Percentiles rank a stretch among this genome's conserved stretches.
Evolutionary conservation across 164 flowering plant species (phyloP).

Genomic region (Cinnamomum micranthum): DNA sequence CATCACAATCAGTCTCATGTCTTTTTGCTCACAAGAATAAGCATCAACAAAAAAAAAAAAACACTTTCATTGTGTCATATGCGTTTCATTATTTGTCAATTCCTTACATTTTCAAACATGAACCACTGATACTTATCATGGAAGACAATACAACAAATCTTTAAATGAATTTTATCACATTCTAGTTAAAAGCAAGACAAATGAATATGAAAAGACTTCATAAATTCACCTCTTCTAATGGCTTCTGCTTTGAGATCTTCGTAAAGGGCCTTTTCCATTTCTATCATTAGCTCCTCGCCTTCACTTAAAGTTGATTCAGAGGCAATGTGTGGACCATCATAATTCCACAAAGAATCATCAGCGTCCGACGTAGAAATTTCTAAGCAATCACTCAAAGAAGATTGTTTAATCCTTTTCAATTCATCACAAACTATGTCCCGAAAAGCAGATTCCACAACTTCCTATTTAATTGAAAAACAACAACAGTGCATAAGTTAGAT

Average conservation of each 20-base stretch:
- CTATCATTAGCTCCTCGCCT: constrained; percentile 70
- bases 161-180: not conserved
- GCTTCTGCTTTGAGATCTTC: constrained; percentile 50
- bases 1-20: too few species aligned
- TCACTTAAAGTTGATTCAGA: constrained; percentile 39
- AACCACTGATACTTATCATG: not conserved
- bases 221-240: constrained; percentile 34
- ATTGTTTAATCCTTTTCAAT: constrained; percentile 44
- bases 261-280: constrained; percentile 82
- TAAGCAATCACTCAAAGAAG: constrained; percentile 16
- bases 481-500: not conserved
- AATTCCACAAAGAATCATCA: constrained; percentile 71
- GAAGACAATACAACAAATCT: not conserved
- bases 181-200: not conserved
- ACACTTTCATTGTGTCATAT: too few species aligned
- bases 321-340: constrained; percentile 51
- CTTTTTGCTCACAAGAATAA: too few species aligned
- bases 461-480: constrained; percentile 31
- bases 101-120: not conserved
- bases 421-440: constrained; percentile 77
- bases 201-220: not conserved
- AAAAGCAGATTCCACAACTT: constrained; percentile 46
- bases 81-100: too few species aligned
- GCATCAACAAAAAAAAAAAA: too few species aligned
- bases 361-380: constrained; percentile 12